These are phyloP conservation scores for Fusarium clavum DNA, from an alignment of 2,329 filamentous ascomycete species.

Conservation along the genomic window DNA sequence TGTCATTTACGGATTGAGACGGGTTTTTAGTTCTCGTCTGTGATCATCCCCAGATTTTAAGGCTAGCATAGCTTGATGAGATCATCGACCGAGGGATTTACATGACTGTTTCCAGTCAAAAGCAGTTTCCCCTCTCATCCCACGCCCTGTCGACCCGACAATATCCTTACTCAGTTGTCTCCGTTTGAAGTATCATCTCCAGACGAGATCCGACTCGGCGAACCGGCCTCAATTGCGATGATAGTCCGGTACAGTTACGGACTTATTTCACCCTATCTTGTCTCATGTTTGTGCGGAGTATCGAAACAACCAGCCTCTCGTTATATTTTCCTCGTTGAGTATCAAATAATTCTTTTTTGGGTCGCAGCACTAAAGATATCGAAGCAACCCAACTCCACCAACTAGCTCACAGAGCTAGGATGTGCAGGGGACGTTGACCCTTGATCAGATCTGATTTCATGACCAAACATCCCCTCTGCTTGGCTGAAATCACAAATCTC, in stretches of 20 bases:
- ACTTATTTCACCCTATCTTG: neutral
- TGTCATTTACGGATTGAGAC: slow-evolving; percentile 14
- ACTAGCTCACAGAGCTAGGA: neutral
- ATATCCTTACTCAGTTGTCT: slow-evolving; percentile 1
- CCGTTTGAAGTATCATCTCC: slow-evolving; percentile 7
- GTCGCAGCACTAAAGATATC: slow-evolving; percentile 10
- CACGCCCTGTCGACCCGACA: slow-evolving; percentile 27
- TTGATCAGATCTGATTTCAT: slow-evolving; percentile 41
- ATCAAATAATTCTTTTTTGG: neutral
- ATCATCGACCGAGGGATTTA: slow-evolving; percentile 37
- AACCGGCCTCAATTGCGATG: neutral
- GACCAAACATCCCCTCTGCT: slow-evolving; percentile 36
- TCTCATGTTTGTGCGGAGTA: neutral
- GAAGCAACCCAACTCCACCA: slow-evolving; percentile 12
- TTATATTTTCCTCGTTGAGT: neutral
- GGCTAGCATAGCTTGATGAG: slow-evolving; percentile 39
- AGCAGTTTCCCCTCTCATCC: neutral
- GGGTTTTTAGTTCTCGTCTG: slow-evolving; percentile 17
- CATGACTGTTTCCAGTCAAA: neutral
- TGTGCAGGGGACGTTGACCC: slow-evolving; percentile 27
- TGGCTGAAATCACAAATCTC: slow-evolving; percentile 46
- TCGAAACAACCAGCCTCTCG: neutral
- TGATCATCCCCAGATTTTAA: slow-evolving; percentile 41
- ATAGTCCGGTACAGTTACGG: neutral
- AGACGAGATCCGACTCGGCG: slow-evolving; percentile 12